Percentiles rank a stretch among this genome's conserved stretches.
Evolutionary conservation across 805 yeast genomes (phyloP).

Genomic region (Lachancea sp.): DNA sequence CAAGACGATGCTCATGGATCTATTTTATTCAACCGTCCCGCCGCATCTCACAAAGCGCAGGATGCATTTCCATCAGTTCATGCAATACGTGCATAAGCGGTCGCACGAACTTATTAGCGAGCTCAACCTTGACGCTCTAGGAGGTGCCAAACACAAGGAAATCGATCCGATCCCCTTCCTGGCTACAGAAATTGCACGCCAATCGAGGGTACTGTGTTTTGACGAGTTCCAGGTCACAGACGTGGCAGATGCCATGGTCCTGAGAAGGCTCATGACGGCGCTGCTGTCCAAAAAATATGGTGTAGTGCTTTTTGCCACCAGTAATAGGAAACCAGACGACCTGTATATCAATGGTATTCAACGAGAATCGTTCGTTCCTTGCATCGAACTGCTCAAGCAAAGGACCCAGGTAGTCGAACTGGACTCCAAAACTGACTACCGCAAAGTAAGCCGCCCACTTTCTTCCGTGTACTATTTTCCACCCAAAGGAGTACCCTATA

Average conservation of each 20-base stretch:
- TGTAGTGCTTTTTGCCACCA: slow-evolving; percentile 83
- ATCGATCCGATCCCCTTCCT: slow-evolving; percentile 77
- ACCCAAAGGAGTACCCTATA: slow-evolving; percentile 50
- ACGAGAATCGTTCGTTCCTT: slow-evolving; percentile 85
- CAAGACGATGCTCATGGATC: slow-evolving; percentile 96
- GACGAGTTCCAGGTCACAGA: slow-evolving; percentile 98
- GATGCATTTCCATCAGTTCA: slow-evolving; percentile 92
- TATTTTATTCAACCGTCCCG: slow-evolving; percentile 83
- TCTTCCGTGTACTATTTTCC: slow-evolving; percentile 77
- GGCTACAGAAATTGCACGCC: slow-evolving; percentile 75
- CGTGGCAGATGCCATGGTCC: slow-evolving; percentile 96
- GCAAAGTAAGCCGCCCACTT: slow-evolving; percentile 79
- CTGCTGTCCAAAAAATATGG: slow-evolving; percentile 74
- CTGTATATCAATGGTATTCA: slow-evolving; percentile 92
- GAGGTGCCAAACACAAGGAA: slow-evolving; percentile 39
- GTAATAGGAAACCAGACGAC: slow-evolving; percentile 92
- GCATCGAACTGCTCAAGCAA: slow-evolving; percentile 70
- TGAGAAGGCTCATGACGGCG: slow-evolving; percentile 64
- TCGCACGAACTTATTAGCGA: slow-evolving; percentile 64
- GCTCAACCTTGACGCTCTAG: slow-evolving; percentile 41
- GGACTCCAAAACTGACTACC: slow-evolving; percentile 89
- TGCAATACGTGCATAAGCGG: slow-evolving; percentile 88
- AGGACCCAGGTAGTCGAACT: slow-evolving; percentile 72
- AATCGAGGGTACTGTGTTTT: slow-evolving; percentile 77
- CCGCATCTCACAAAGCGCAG: slow-evolving; percentile 67